phyloP scores from a whole-genome alignment of 768 basidiomycete genomes.

The Hericium erinaceus region DNA sequence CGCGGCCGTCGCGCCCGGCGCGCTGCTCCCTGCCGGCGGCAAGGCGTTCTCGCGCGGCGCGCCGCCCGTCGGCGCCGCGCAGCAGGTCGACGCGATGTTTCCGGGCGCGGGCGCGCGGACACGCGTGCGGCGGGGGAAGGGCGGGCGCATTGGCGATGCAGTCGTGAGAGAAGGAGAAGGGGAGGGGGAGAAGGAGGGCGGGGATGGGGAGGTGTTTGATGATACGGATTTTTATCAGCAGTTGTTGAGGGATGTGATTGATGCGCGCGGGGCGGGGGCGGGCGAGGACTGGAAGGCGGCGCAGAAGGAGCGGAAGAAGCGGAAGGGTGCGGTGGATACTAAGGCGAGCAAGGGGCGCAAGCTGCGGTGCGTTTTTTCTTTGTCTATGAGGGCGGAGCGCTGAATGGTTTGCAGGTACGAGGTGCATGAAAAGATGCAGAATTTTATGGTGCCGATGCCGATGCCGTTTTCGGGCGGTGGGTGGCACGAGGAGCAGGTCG shows the following conservation, averaged over 20 bases:
- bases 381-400: background rate
- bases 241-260: slow-evolving; percentile 85
- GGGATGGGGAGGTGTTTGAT: slow-evolving; percentile 54
- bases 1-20: slow-evolving; percentile 80
- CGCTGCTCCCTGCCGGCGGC: slow-evolving; percentile 59
- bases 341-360: slow-evolving; percentile 94
- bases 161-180: slow-evolving; percentile 20
- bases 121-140: slow-evolving; percentile 43
- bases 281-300: slow-evolving; percentile 53
- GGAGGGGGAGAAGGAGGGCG: slow-evolving; percentile 26
- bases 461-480: slow-evolving; percentile 30
- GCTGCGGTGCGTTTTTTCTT: slow-evolving; percentile 48
- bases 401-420: slow-evolving; percentile 52
- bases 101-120: slow-evolving; percentile 52
- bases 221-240: slow-evolving; percentile 94
- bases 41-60: slow-evolving; percentile 54
- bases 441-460: slow-evolving; percentile 91
- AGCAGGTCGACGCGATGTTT: slow-evolving; percentile 66
- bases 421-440: slow-evolving; percentile 91
- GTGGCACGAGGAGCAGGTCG: slow-evolving; percentile 96
- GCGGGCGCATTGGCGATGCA: slow-evolving; percentile 25
- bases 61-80: slow-evolving; percentile 47
- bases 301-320: slow-evolving; percentile 63
- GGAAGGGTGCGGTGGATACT: slow-evolving; percentile 65
- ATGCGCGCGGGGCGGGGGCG: slow-evolving; percentile 38